Evolutionary conservation across 129 eudicot genomes (phyloP).

Genomic region (Artemisia tridentata): DNA sequence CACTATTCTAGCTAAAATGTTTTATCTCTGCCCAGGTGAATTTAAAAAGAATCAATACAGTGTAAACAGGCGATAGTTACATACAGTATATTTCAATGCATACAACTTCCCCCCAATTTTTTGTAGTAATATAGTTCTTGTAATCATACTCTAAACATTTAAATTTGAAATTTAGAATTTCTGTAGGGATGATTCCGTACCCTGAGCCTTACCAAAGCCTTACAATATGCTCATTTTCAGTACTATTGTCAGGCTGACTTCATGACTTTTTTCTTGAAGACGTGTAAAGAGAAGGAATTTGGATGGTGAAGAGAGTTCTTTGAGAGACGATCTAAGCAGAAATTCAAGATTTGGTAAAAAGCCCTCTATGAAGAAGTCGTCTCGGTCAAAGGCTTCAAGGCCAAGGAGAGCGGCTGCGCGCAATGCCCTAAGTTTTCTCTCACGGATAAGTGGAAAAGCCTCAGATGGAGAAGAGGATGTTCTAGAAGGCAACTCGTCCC

Average conservation of each 20-base stretch:
- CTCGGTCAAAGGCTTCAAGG: constrained; percentile 56
- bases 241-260: constrained; percentile 54
- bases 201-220: constrained; percentile 93
- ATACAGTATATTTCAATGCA: no score
- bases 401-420: constrained; percentile 94
- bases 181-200: constrained; percentile 83
- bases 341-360: no score
- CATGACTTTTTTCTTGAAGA: constrained; percentile 91
- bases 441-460: constrained; percentile 68
- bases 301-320: constrained; percentile 65
- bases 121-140: not conserved
- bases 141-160: not conserved
- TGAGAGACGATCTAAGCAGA: constrained; percentile 36
- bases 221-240: not conserved
- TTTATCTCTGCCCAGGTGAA: no score
- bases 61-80: no score
- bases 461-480: constrained; percentile 63
- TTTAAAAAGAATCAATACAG: no score
- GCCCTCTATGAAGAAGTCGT: constrained; percentile 61
- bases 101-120: not conserved
- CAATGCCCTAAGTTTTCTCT: constrained; percentile 77
- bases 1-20: no score
- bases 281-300: constrained; percentile 89
- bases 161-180: constrained; percentile 16
- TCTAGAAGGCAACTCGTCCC: constrained; percentile 40